A percentile compares a stretch with the other conserved stretches of the same genome.
Conservation (phyloP, 371 early-diverging fungal genomes). For the Syncephalis fuscata region DNA sequence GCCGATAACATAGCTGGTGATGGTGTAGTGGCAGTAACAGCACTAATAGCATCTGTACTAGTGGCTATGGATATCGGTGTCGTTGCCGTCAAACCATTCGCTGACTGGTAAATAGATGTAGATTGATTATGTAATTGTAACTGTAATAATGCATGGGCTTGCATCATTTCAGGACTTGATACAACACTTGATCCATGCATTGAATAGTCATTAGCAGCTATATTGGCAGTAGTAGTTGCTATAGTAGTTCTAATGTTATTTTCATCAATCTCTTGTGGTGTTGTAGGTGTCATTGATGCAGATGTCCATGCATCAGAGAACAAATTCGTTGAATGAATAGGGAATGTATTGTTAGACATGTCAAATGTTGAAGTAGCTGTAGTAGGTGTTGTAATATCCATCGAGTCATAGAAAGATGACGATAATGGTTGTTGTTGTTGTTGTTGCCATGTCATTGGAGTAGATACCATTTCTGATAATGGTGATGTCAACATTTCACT, state of each 20-base stretch:
- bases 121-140: slow-evolving; percentile 5
- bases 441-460: slow-evolving; percentile 8
- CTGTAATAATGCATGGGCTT: neutral
- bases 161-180: no score
- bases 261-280: no score
- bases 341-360: neutral
- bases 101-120: neutral
- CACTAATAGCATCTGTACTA: no score
- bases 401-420: slow-evolving; percentile 7
- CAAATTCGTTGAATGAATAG: no score
- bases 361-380: slow-evolving; percentile 3
- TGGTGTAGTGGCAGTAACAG: slow-evolving; percentile 5
- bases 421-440: no score
- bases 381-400: slow-evolving; percentile 9
- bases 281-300: no score
- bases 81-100: neutral
- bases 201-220: no score
- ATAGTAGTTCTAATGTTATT: no score
- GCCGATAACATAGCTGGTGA: slow-evolving; percentile 11
- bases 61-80: neutral
- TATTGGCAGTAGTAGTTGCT: no score
- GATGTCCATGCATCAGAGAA: no score
- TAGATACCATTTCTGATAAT: neutral
- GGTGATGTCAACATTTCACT: slow-evolving; percentile 9
- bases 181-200: no score